Base-by-base conservation (phyloP, 2,329 filamentous ascomycete species). In the Talaromyces rugulosus region DNA sequence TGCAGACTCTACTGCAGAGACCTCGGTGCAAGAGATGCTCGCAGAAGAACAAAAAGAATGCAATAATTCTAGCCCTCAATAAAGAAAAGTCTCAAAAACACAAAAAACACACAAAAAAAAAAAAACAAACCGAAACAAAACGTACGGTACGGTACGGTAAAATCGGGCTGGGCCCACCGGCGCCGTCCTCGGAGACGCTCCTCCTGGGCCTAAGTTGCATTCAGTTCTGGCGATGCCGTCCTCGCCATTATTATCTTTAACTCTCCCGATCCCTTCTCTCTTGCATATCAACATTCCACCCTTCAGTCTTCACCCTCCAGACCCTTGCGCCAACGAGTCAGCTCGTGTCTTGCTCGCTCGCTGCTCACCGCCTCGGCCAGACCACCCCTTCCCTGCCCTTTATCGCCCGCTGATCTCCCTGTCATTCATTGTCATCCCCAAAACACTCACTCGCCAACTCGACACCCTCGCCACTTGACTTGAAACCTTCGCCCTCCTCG, bases 301-400 rank as follows among this genome's bases (percentile, higher is more conserved):
- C n/a, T 34, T 4, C 33, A 7, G 7, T 34, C 31, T 56, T 40
- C 14, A 18, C 33, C 23, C n/a, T 30, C 50, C 50, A 28, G 23
- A 23, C 23, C 31, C 40, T 5, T 18, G n/a, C 40, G 14, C 6
- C 42, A n/a, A 47, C n/a, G 44, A 47, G n/a, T 11, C 44, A 11
- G 23, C 44, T 27, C 44, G 47, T 58, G 11, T 16, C 18, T 11
- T 30, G 12, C 18, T 44, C 18, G 14, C 16, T 12, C 55, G 42
- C 27, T 6, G 40, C 47, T 61, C 54, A 56, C 60, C 60, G 52
- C 55, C 52, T 56, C 34, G 53, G 44, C 34, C 40, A 23, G 23
- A 23, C 23, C 23, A 23, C 23, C 23, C 23, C 23, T 23, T 23
- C 23, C 23, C 23, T 23, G 23, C 23, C 23, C 23, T 23, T 23